Base-by-base conservation (phyloP, 1,284 basidiomycete genomes). In the Puccinia sorghi region DNA sequence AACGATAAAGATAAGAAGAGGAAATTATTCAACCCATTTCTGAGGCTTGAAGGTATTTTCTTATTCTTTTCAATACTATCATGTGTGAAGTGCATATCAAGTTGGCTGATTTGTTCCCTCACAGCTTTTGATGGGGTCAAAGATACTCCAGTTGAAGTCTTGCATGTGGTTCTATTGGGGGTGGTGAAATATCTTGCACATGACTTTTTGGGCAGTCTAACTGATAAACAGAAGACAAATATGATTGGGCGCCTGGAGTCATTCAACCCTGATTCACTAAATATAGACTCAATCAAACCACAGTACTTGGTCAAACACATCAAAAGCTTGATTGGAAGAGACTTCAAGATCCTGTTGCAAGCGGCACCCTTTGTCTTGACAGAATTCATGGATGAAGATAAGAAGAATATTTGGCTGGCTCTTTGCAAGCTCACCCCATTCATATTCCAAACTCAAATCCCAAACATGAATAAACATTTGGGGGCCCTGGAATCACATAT, bases 161-260 rank as follows among this genome's bases (percentile, higher is more conserved):
- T 86, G 0, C 85, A 86, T 81, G 84, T 85, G 0, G 80, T 86
- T 4, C 81, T 86, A 0, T 82, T 86, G 0, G 85, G 85, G 0
- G 82, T 86, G 52, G 82, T 86, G 11, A 86, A 86, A 79, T 86
- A 86, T 70, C 82, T 86, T 39, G 86, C 85, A 85, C n/a, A 39
- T 11, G 63, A 43, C 39, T 22, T 46, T 15, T 3, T 59, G 1
- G 12, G 12, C 5, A 37, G 7, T 3, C 27, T 59, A 15, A 5
- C 27, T 11, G 12, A 13, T 9, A 27, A 6, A 27, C 25, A 59
- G 5, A 32, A 17, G 7, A 17, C 3, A 1, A 9, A 32, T 15
- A 3, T 59, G 11, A 17, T 59, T 13, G 57, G 27, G 1, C 57
- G 57, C 3, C 32, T 37, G 0, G 32, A 59, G 11, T 59, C 32